Evolutionary conservation across 2,329 filamentous ascomycete genomes (phyloP).

Genomic region (Cryphonectria nitschkei): DNA sequence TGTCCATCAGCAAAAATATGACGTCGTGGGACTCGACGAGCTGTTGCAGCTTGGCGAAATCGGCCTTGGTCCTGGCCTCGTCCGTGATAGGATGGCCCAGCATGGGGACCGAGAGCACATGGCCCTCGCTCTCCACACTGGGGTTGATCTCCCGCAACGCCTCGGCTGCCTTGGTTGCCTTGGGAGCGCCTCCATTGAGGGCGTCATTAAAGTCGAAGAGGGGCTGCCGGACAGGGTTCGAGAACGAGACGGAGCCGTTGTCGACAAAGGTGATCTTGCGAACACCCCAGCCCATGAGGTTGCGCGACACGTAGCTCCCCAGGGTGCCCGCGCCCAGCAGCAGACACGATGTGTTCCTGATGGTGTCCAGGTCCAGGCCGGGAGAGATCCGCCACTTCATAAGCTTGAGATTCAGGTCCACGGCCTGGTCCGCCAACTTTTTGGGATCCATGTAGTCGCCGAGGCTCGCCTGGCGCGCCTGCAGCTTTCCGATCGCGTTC

Average conservation of each 20-base stretch:
- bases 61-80: constrained; percentile 66
- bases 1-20: constrained; percentile 97
- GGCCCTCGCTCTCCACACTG: constrained; percentile 79
- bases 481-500: constrained; percentile 76
- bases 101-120: constrained; percentile 91
- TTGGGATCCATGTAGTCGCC: constrained; percentile 92
- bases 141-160: constrained; percentile 87
- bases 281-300: constrained; percentile 93
- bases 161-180: constrained; percentile 80
- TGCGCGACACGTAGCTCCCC: constrained; percentile 90
- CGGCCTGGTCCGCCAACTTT: constrained; percentile 86
- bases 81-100: constrained; percentile 86
- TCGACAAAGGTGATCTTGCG: constrained; percentile 95
- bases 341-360: constrained; percentile 88
- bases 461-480: constrained; percentile 77
- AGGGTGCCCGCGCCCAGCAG: constrained; percentile 91
- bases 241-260: constrained; percentile 90
- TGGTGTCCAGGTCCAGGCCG: constrained; percentile 80
- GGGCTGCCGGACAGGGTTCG: constrained; percentile 93
- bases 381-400: constrained; percentile 99
- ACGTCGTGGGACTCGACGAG: constrained; percentile 86
- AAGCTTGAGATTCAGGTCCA: constrained; percentile 93
- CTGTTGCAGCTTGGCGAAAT: constrained; percentile 75
- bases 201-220: constrained; percentile 92
- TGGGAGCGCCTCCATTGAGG: constrained; percentile 78